Evolutionary conservation across 2,329 filamentous ascomycete genomes (phyloP), one percentile per base, ranked within the genome.

Genomic region (Pseudopithomyces chartarum): DNA sequence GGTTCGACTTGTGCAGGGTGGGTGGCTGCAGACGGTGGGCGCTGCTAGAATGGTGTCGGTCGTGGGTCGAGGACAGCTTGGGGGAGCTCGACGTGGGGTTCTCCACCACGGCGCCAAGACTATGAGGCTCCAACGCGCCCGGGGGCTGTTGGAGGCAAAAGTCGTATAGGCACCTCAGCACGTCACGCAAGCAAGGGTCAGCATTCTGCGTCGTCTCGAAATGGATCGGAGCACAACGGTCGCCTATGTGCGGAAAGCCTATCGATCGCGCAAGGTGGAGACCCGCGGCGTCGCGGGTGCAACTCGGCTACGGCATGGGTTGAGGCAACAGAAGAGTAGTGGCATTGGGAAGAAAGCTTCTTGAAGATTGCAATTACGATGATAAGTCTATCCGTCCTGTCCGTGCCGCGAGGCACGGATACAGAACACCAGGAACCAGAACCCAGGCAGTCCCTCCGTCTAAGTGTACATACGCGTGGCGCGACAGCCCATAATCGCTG

Each of bases 121-220:
- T 67, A 36, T 56, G 55, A 59, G 52, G 26, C 55, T 64, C 51
- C 59, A 58, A 46, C 65, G 15, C n/a, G n/a, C n/a, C 45, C 45
- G 62, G 67, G 65, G 61, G 57, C 56, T 66, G 66, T 57, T 56
- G 20, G 58, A 60, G 60, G 58, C 58, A 60, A 61, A 29, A 29
- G 26, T 56, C 45, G 54, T 49, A 57, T 56, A n/a, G n/a, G n/a
- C n/a, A 54, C 59, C 52, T 57, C 42, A 56, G 48, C 51, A 47
- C 48, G 70, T 75, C 49, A 57, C 62, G 73, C 73, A 75, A 69
- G 61, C 71, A 70, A 76, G 71, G 73, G 68, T 70, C 62, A 61
- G 60, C 60, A 58, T 53, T 66, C 48, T 39, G 47, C 32, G 32
- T 19, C 48, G 46, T 46, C 51, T 62, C 63, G 57, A 66, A 67